Evolutionary conservation across 2,329 filamentous ascomycete genomes (phyloP).

Genomic region (Paraphoma chrysanthemicola): DNA sequence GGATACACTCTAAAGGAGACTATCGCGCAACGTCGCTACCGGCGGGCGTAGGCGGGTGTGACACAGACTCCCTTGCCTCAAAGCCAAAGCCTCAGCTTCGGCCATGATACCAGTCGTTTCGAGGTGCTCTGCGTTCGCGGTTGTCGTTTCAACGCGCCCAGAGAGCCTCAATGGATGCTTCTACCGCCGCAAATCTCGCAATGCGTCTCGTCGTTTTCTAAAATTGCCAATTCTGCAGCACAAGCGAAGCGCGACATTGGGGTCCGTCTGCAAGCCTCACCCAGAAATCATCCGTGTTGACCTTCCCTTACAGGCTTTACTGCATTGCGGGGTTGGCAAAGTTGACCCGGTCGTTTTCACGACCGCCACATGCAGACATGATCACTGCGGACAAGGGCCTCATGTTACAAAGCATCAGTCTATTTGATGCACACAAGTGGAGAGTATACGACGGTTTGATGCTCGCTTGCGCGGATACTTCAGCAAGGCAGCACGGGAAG

Average conservation of each 20-base stretch:
- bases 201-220: slow-evolving; percentile 23
- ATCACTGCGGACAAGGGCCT: slow-evolving; percentile 25
- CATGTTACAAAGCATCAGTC: slow-evolving; percentile 27
- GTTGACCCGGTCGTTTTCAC: slow-evolving; percentile 23
- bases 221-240: slow-evolving; percentile 32
- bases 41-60: slow-evolving; percentile 30
- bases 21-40: slow-evolving; percentile 39
- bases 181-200: slow-evolving; percentile 12
- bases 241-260: slow-evolving; percentile 13
- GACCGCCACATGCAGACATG: slow-evolving; percentile 33
- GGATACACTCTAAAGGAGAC: slow-evolving; percentile 31
- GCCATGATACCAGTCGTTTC: slow-evolving; percentile 21
- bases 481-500: slow-evolving; percentile 27
- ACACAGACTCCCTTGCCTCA: slow-evolving; percentile 33
- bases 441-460: slow-evolving; percentile 9
- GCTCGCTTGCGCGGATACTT: neutral
- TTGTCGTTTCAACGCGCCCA: slow-evolving; percentile 15
- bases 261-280: slow-evolving; percentile 16
- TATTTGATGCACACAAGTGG: slow-evolving; percentile 27
- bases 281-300: slow-evolving; percentile 33
- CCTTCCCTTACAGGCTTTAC: slow-evolving; percentile 36
- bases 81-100: slow-evolving; percentile 20
- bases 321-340: slow-evolving; percentile 41
- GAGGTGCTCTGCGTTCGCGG: slow-evolving; percentile 14
- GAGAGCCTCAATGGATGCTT: slow-evolving; percentile 10